phyloP scores from a whole-genome alignment of 176 grass and related monocot species.

The Phyllostachys edulis region DNA sequence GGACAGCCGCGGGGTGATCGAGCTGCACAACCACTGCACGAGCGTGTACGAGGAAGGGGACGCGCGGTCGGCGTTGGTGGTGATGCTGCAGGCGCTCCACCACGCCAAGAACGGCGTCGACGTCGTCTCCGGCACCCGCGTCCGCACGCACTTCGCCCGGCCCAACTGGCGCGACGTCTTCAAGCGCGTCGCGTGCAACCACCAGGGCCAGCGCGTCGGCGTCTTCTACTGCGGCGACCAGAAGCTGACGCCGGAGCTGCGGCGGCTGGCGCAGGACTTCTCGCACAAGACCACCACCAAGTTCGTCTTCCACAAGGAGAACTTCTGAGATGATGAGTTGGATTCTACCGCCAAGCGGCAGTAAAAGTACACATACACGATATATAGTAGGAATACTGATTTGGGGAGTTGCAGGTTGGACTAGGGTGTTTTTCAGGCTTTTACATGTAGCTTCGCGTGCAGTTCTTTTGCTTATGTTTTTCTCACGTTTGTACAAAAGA shows the following conservation, averaged over 20 bases:
- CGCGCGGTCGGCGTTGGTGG: constrained; percentile 73
- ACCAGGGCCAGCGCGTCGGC: constrained; percentile 62
- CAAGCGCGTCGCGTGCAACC: constrained; percentile 70
- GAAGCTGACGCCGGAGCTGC: constrained; percentile 60
- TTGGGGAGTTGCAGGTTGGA: too few relatives aligned
- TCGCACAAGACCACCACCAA: constrained; percentile 83
- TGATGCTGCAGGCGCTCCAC: constrained; percentile 92
- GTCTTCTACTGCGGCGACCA: constrained; percentile 80
- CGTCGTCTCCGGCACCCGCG: constrained; percentile 80
- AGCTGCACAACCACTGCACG: constrained; percentile 99
- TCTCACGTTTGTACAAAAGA: too few relatives aligned
- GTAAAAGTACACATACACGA: too few relatives aligned
- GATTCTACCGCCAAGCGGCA: too few relatives aligned
- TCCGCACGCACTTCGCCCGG: constrained; percentile 79
- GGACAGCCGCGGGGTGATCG: constrained; percentile 56
- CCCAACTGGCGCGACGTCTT: constrained; percentile 81
- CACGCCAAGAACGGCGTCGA: constrained; percentile 92
- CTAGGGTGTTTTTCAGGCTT: too few relatives aligned
- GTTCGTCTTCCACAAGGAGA: constrained; percentile 99
- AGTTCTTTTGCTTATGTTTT: too few relatives aligned
- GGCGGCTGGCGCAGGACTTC: constrained; percentile 69
- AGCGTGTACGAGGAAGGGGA: constrained; percentile 91
- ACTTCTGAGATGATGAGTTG: constrained; percentile 50
- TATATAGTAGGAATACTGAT: too few relatives aligned
- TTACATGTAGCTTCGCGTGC: too few relatives aligned